Percentiles rank a stretch among this genome's conserved stretches.
These are phyloP conservation scores for Silene vulgaris DNA, from an alignment of 179 eudicot genomes.

Conservation along the genomic window DNA sequence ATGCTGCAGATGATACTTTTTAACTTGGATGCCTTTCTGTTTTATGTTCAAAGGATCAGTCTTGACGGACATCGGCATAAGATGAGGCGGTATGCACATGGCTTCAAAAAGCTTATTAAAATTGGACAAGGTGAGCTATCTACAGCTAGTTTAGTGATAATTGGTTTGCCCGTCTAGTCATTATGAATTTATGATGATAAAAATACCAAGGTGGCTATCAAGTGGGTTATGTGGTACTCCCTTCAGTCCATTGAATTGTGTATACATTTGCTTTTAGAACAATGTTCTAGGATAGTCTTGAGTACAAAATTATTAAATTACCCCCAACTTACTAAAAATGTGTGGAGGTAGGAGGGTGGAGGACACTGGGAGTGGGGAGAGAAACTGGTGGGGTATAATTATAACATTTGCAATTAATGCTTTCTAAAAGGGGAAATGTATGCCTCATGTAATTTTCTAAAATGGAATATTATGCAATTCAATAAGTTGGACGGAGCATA, in stretches of 20 bases:
- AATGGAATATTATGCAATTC: background rate
- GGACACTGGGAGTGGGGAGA: background rate
- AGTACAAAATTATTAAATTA: background rate
- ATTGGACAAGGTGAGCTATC: constrained; percentile 72
- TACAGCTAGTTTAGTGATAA: constrained; percentile 12
- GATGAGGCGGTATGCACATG: constrained; percentile 82
- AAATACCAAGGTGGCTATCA: background rate
- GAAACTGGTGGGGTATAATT: background rate
- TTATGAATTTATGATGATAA: background rate
- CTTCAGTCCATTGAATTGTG: background rate
- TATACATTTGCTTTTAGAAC: background rate
- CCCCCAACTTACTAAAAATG: background rate
- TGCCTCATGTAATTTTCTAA: background rate
- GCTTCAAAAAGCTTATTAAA: constrained; percentile 69
- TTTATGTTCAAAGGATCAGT: constrained; percentile 55
- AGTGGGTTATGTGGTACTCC: background rate
- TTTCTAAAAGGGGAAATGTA: background rate
- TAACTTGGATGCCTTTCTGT: constrained; percentile 16
- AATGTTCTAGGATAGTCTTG: background rate
- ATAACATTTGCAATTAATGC: background rate
- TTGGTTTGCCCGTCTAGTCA: constrained; percentile 7
- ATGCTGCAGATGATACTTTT: background rate
- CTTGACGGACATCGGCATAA: constrained; percentile 86
- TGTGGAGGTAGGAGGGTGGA: background rate
- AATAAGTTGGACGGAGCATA: background rate